Base-by-base conservation (phyloP, 2,329 filamentous ascomycete genomes). In the Xylaria polymorpha region DNA sequence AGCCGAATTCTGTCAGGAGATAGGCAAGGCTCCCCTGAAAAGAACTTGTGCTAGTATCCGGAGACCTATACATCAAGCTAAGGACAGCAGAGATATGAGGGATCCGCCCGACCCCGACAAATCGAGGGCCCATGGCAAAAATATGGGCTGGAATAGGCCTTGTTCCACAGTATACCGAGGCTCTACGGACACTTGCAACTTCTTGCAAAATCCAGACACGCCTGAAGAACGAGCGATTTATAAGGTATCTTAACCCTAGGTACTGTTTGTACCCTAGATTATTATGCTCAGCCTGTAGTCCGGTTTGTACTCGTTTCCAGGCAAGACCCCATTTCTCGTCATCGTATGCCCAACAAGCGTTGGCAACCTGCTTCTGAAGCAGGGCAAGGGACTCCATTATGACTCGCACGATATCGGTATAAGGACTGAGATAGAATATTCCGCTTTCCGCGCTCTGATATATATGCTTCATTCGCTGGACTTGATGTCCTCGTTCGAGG, bases 121-220 rank as follows among this genome's bases (percentile, higher is more conserved):
- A 10, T 43, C 8, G 35, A 20, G 35, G 5, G 22, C 1, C n/a
- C 7, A 51, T 46, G 20, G 44, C 59, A n/a, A 62, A 62, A 39
- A 62, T 18, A 4, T 41, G 15, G 1, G 59, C 29, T 0, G 15
- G 22, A 29, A 53, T 18, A 5, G 37, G 53, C 14, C 1, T 5
- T 8, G 32, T 32, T 10, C 44, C 44, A 12, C 44, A 62, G 35
- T 29, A 53, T 1, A 53, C 15, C 37, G 32, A 48, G 9, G 59
- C 46, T 18, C 35, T 53, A 5, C 35, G 22, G 32, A 39, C 59
- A 20, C 35, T 62, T 29, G 59, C 59, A 12, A 53, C 59, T 43
- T 62, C 59, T 18, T 62, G 59, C 18, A 62, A 6, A 6, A 62
- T 62, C 46, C 48, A 62, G 4, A 53, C 59, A 10, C 59, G 43